Evolutionary conservation across 2,329 filamentous ascomycete species (phyloP), one percentile per base, ranked within the genome.

Genomic region (Sporothrix luriei): DNA sequence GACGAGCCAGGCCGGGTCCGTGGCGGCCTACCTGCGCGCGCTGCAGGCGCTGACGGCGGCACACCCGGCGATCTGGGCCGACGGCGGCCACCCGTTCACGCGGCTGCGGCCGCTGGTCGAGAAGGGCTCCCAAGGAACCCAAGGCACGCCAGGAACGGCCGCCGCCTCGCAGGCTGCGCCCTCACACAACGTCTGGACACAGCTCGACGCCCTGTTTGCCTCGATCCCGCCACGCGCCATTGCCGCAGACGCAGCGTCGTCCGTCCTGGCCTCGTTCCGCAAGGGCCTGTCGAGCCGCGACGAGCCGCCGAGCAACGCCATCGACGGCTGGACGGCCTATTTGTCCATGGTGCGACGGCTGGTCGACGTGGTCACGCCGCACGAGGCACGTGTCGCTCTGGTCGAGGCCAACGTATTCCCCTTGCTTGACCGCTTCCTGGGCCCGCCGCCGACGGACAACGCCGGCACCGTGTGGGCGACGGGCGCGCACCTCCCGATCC

Each of bases 61-160:
- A 14, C 84, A 89, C 64, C 89, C 92, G 0, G 84, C 88, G 19
- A 82, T 94, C 11, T 99, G 95, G 95, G 90, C 88, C 1, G 82
- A 85, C n/a, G 69, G 33, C 1, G 86, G 84, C 69, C 79, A 85
- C 1, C 82, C 86, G 0, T 73, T 86, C 1, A 80, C 81, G 4
- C 80, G 90, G 26, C 79, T 99, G 4, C 85, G 87, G 65, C 82
- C 88, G 10, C 95, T 96, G 74, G 82, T 98, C 7, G 89, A 91
- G 72, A 91, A 89, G 75, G 94, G 95, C 2, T 97, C 94, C 0
- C 92, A 97, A 75, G 87, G 88, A n/a, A 90, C 91, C n/a, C n/a
- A n/a, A n/a, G n/a, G n/a, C n/a, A n/a, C n/a, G n/a, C n/a, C n/a
- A n/a, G n/a, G n/a, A n/a, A n/a, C n/a, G n/a, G n/a, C n/a, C 3